phyloP scores from a whole-genome alignment of 768 basidiomycete genomes.

The Boletus pseudopeckii region DNA sequence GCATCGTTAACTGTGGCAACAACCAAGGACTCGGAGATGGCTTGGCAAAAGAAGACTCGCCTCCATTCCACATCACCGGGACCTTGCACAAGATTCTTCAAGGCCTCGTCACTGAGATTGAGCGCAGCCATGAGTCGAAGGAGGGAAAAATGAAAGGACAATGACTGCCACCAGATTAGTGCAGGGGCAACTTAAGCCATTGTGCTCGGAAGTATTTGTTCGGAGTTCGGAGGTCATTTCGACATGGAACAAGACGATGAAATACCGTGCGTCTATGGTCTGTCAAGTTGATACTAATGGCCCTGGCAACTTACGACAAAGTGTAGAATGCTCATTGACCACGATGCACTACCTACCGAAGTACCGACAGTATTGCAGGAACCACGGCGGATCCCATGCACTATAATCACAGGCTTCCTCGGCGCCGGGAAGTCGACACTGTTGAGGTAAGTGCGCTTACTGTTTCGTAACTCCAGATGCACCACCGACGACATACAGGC shows the following conservation, averaged over 20 bases:
- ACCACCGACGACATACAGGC: constrained; percentile 38
- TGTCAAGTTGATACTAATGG: constrained; percentile 2
- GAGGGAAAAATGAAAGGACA: neutral
- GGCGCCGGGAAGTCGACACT: constrained; percentile 95
- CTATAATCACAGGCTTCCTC: constrained; percentile 92
- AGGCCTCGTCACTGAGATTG: constrained; percentile 34
- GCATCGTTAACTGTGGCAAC: constrained; percentile 10
- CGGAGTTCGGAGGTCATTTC: constrained; percentile 27
- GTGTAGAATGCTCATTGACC: constrained; percentile 33
- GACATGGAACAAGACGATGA: constrained; percentile 56
- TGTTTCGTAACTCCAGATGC: neutral
- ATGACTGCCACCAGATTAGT: neutral
- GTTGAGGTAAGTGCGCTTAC: constrained; percentile 50
- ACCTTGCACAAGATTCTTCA: constrained; percentile 68
- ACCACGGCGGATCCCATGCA: constrained; percentile 67
- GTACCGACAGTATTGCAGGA: constrained; percentile 2
- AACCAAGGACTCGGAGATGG: neutral
- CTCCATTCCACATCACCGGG: constrained; percentile 84
- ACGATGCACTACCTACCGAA: neutral
- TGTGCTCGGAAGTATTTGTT: constrained; percentile 16
- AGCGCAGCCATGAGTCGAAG: constrained; percentile 17
- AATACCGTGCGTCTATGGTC: constrained; percentile 45
- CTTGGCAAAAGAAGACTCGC: constrained; percentile 35
- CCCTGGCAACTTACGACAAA: constrained; percentile 8
- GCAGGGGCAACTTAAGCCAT: constrained; percentile 4